phyloP scores from a whole-genome alignment of 352 stramenopile genomes.

The Pythium plurisporium region DNA sequence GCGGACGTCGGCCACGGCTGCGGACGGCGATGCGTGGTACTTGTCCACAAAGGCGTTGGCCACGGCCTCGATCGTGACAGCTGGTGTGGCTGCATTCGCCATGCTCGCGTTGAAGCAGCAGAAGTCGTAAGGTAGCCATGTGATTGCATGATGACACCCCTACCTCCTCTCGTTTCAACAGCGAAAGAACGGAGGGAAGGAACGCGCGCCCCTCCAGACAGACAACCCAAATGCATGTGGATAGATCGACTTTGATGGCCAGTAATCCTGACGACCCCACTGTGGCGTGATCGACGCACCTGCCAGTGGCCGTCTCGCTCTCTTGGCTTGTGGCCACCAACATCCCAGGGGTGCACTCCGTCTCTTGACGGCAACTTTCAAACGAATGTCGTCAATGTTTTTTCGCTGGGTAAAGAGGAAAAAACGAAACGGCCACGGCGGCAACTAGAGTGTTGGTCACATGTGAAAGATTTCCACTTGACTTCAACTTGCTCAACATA shows the following conservation, averaged over 20 bases:
- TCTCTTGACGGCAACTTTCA: conserved; percentile 11
- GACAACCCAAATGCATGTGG: neutral
- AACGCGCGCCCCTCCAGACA: too few relatives aligned
- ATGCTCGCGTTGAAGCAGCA: conserved; percentile 62
- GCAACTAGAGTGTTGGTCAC: conserved; percentile 18
- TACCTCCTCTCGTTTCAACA: too few relatives aligned
- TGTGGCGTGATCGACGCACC: neutral
- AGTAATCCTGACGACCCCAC: neutral
- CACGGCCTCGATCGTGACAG: conserved; percentile 64
- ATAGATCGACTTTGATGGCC: neutral
- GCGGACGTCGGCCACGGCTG: neutral
- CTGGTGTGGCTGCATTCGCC: conserved; percentile 55
- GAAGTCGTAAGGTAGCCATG: conserved; percentile 22
- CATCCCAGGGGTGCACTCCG: conserved; percentile 1
- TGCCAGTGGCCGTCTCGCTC: conserved; percentile 7
- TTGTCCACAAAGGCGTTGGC: conserved; percentile 51
- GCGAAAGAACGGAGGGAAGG: too few relatives aligned
- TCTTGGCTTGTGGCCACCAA: conserved; percentile 2
- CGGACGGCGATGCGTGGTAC: conserved; percentile 50
- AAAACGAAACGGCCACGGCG: conserved; percentile 11
- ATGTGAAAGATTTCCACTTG: conserved; percentile 4
- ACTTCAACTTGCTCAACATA: conserved; percentile 22
- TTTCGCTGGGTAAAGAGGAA: neutral
- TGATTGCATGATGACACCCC: too few relatives aligned
- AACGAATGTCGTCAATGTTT: conserved; percentile 8